Evolutionary conservation across 495 filamentous ascomycete genomes (phyloP), one percentile per base, ranked within the genome.

Genomic region (Aeminium ludgeri): DNA sequence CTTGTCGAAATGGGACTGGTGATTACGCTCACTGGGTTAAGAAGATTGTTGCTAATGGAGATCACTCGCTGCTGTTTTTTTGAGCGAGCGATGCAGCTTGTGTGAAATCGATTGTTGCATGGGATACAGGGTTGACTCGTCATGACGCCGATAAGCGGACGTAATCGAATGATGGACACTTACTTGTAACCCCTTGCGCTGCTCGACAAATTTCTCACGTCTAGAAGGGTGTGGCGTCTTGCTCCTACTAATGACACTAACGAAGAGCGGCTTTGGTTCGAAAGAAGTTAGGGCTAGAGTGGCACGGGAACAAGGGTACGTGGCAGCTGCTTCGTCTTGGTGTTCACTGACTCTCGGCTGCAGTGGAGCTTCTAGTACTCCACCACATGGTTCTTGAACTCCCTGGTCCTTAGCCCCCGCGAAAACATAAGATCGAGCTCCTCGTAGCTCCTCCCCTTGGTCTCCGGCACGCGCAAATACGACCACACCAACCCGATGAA

Each of bases 391-490:
- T 6, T 10, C 35, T 44, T 44, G 44, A 55, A 55, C 34, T 50
- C 30, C 31, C 37, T 46, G 1, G 53, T 55, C 20, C 11, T 20
- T 15, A 56, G 19, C 8, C 34, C 34, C 18, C 40, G 23, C 16
- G 41, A 23, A 37, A 54, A 56, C 53, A 56, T 53, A 34, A 51
- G 34, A 40, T 56, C 50, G 2, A 56, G 36, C 55, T 80, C 75
- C 33, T 71, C 71, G 46, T 65, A 78, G 1, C 73, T 76, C 19
- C 70, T 59, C 0, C 65, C 65, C 37, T 64, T 72, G 6, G 70
- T 69, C 50, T 80, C 76, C 0, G 77, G 77, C 0, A 80, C 60
- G 10, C 68, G 58, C 42, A 74, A 69, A 39, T 63, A 80, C 3
- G 63, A 46, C 55, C 59, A 60, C 1, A 67, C 10, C 5, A 59